Evolutionary conservation across 345 rosid species (phyloP).

Genomic region (Gossypium australe): DNA sequence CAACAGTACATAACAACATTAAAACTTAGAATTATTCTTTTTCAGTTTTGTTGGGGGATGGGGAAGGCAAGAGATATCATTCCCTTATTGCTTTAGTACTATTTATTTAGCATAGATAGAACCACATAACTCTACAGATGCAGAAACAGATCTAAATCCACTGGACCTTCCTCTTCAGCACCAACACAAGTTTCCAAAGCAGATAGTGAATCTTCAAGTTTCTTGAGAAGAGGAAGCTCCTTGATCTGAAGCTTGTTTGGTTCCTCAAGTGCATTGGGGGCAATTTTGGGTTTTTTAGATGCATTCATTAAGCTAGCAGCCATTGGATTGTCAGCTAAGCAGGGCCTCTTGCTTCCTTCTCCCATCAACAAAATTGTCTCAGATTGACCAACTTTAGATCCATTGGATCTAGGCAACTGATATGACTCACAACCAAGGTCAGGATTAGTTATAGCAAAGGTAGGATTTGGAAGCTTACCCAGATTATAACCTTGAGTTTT

Average conservation of each 20-base stretch:
- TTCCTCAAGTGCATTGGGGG: not conserved
- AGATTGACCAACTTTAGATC: constrained; percentile 10
- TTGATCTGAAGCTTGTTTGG: constrained; percentile 4
- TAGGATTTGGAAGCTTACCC: constrained; percentile 16
- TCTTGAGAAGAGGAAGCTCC: constrained; percentile 1
- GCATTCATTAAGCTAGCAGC: not conserved
- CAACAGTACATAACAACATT: not conserved
- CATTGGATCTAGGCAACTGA: constrained; percentile 12
- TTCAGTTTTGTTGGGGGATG: not conserved
- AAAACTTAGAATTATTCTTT: not conserved
- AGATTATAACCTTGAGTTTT: constrained; percentile 7
- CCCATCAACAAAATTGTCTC: not conserved
- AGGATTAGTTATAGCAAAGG: not conserved
- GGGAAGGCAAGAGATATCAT: not conserved
- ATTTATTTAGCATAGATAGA: not conserved
- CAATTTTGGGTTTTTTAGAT: constrained; percentile 14
- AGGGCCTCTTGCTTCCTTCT: constrained; percentile 19
- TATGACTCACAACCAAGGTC: constrained; percentile 8
- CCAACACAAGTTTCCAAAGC: not conserved
- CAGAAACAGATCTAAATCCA: not conserved
- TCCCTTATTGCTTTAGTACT: not conserved
- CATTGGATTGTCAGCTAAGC: not conserved
- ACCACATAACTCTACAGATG: constrained; percentile 5
- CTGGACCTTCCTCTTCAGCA: not conserved
- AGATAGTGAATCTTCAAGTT: not conserved